A percentile compares a stretch with the other conserved stretches of the same genome.
These are phyloP conservation scores for Trichomonas gallinae DNA, from an alignment of 208 protist species.

Conservation along the genomic window DNA sequence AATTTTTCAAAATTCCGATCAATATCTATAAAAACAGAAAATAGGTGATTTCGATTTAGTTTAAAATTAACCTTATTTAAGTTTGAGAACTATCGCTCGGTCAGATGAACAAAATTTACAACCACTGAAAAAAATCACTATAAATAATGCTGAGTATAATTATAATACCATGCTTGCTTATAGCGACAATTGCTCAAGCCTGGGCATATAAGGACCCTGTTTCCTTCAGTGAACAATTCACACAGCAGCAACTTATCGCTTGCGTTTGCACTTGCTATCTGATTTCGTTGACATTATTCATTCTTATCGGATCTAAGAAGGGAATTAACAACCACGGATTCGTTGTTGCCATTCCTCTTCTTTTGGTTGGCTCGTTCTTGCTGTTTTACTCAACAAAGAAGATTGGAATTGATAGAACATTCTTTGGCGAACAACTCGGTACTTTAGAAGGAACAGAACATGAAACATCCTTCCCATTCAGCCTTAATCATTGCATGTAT, in stretches of 20 bases:
- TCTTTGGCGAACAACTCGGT: background rate
- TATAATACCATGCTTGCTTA: background rate
- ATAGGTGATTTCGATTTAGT: too few relatives aligned
- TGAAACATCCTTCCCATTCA: background rate
- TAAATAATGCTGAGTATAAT: background rate
- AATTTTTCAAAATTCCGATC: too few relatives aligned
- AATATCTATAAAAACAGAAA: too few relatives aligned
- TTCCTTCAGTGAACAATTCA: background rate
- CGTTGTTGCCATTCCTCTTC: background rate
- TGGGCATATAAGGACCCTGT: background rate
- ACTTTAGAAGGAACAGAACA: background rate
- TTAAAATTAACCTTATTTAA: too few relatives aligned
- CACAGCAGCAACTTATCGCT: background rate
- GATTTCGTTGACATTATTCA: background rate
- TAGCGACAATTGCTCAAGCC: background rate
- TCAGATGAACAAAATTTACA: background rate
- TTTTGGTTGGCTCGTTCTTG: background rate
- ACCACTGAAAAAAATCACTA: background rate
- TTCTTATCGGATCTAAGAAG: background rate
- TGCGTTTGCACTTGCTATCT: background rate
- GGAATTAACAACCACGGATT: background rate
- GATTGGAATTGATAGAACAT: background rate
- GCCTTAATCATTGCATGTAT: background rate
- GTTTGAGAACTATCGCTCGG: too few relatives aligned
- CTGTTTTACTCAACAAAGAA: background rate